Evolutionary conservation across 805 yeast genomes (phyloP).

Genomic region (Ogataea naganishii): DNA sequence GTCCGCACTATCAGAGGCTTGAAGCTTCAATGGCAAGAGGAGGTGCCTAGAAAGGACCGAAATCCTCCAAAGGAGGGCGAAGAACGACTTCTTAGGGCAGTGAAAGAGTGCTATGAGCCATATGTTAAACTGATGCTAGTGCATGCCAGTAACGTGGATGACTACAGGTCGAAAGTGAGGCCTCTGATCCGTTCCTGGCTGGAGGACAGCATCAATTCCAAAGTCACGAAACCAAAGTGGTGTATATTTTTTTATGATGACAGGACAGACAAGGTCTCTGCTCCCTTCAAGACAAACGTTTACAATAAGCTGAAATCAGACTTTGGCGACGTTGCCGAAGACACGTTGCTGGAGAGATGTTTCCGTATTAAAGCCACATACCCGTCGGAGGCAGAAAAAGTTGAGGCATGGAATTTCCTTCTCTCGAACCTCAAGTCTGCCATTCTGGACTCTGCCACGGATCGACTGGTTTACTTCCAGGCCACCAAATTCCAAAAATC

Average conservation of each 20-base stretch:
- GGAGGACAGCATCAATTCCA: conserved; percentile 27
- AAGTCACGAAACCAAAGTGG: conserved; percentile 48
- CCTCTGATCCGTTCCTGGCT: conserved; percentile 83
- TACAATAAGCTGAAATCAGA: conserved; percentile 22
- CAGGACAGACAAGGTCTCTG: conserved; percentile 14
- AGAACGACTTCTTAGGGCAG: conserved; percentile 2
- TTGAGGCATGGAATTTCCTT: conserved; percentile 45
- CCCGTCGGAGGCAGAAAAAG: conserved; percentile 26
- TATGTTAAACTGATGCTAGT: conserved; percentile 65
- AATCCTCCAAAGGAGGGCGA: conserved; percentile 3
- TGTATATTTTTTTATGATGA: conserved; percentile 43
- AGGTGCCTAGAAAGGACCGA: conserved; percentile 30
- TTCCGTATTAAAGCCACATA: conserved; percentile 31
- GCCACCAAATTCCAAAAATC: conserved; percentile 5
- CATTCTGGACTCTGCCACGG: conserved; percentile 43
- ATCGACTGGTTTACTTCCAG: conserved; percentile 33
- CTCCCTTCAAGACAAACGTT: conserved; percentile 18
- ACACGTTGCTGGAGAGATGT: conserved; percentile 24
- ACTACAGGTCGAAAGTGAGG: conserved; percentile 70
- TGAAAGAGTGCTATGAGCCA: conserved; percentile 15
- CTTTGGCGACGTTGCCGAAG: conserved; percentile 14
- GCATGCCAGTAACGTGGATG: conserved; percentile 57
- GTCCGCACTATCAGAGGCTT: conserved; percentile 56
- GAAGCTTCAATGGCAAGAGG: conserved; percentile 47
- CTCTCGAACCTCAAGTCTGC: conserved; percentile 36